phyloP scores from a whole-genome alignment of 148 eudicot genomes.

The Diospyros lotus region DNA sequence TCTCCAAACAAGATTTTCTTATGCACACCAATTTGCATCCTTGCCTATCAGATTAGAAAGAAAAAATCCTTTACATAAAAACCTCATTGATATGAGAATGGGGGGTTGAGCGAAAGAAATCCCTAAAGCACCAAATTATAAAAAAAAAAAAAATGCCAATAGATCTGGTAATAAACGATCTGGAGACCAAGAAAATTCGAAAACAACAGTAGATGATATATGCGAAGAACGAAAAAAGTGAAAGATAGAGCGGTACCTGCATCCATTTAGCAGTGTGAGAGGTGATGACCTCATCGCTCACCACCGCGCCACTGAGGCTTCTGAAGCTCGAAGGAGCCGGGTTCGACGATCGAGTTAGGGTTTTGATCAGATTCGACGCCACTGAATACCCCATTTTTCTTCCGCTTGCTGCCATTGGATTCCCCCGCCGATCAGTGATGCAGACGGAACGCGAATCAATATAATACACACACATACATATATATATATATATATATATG shows the following conservation, averaged over 20 bases:
- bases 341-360: constrained; percentile 29
- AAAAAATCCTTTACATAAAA: not conserved
- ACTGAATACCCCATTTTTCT: constrained; percentile 20
- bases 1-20: not conserved
- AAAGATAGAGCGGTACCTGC: constrained; percentile 42
- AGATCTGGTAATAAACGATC: not conserved
- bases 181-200: not conserved
- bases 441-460: too few relatives aligned
- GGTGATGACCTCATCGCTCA: constrained; percentile 49
- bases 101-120: not conserved
- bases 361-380: constrained; percentile 51
- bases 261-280: constrained; percentile 88
- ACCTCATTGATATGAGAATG: not conserved
- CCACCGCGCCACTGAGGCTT: constrained; percentile 39
- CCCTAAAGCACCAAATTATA: not conserved
- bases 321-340: constrained; percentile 29
- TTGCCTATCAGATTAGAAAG: not conserved
- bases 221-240: not conserved
- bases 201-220: not conserved
- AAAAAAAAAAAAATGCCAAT: not conserved
- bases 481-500: too few relatives aligned
- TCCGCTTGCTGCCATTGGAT: too few relatives aligned
- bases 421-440: too few relatives aligned
- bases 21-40: too few relatives aligned
- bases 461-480: too few relatives aligned